These are phyloP conservation scores for Otatea glauca DNA, from an alignment of 176 grass and related monocot species.

Conservation along the genomic window DNA sequence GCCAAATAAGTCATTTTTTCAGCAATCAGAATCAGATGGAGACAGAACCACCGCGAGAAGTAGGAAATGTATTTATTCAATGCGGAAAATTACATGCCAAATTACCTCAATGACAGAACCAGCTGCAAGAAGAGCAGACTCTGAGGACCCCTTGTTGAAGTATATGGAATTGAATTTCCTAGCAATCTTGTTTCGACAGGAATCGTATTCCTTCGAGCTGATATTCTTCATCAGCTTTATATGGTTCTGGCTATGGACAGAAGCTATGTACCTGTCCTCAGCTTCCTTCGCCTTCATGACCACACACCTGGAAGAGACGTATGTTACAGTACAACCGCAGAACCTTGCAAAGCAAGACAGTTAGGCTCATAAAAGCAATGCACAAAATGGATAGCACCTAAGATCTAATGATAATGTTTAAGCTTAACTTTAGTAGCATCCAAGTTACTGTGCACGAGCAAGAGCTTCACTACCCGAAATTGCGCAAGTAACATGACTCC, in stretches of 20 bases:
- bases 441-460: neutral
- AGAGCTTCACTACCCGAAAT: neutral
- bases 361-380: slow-evolving; percentile 18
- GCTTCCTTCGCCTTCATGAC: slow-evolving; percentile 75
- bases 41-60: neutral
- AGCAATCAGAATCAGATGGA: neutral
- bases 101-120: slow-evolving; percentile 87
- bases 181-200: slow-evolving; percentile 66
- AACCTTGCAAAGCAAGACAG: neutral
- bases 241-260: slow-evolving; percentile 76
- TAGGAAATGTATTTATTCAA: neutral
- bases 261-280: slow-evolving; percentile 67
- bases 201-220: slow-evolving; percentile 75
- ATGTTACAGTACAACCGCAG: neutral
- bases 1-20: slow-evolving; percentile 17
- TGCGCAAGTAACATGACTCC: neutral
- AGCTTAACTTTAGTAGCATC: slow-evolving; percentile 12
- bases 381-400: neutral
- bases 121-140: slow-evolving; percentile 90
- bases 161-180: slow-evolving; percentile 84
- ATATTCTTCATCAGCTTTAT: slow-evolving; percentile 81
- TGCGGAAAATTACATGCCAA: neutral
- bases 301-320: slow-evolving; percentile 55
- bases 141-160: slow-evolving; percentile 86
- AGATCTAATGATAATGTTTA: neutral